Percentiles rank a stretch among this genome's conserved stretches.
phyloP scores from a whole-genome alignment of 331 rosid species.

The Phaseolus coccineus region DNA sequence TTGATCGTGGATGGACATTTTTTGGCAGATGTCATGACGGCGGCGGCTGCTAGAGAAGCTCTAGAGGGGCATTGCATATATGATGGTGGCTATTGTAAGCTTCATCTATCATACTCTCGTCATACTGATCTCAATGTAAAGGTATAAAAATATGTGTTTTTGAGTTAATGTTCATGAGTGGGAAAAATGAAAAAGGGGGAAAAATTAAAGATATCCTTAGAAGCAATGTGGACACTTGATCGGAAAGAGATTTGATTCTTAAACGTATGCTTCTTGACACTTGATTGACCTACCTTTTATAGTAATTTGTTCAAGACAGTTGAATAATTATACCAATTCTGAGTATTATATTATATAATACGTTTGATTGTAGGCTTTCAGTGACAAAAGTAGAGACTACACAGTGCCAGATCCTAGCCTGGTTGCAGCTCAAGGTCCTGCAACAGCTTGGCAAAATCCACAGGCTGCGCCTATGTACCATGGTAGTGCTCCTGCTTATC shows the following conservation, averaged over 20 bases:
- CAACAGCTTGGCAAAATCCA: slow-evolving; percentile 74
- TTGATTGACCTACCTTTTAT: slow-evolving; percentile 49
- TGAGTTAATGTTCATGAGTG: slow-evolving; percentile 75
- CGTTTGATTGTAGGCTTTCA: slow-evolving; percentile 66
- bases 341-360: slow-evolving; percentile 1
- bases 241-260: slow-evolving; percentile 63
- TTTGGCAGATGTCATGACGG: slow-evolving; percentile 63
- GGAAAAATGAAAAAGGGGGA: slow-evolving; percentile 50
- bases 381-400: slow-evolving; percentile 95
- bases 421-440: slow-evolving; percentile 62
- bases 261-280: slow-evolving; percentile 82
- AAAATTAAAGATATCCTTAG: slow-evolving; percentile 59
- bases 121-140: slow-evolving; percentile 99
- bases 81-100: slow-evolving; percentile 99
- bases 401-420: slow-evolving; percentile 69
- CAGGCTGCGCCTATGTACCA: slow-evolving; percentile 69
- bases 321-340: slow-evolving; percentile 32
- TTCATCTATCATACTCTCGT: slow-evolving; percentile 99
- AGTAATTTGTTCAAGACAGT: slow-evolving; percentile 24
- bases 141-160: slow-evolving; percentile 78
- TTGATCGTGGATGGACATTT: slow-evolving; percentile 14
- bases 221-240: slow-evolving; percentile 71
- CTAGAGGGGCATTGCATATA: slow-evolving; percentile 96
- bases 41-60: slow-evolving; percentile 87
- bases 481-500: slow-evolving; percentile 57